These are phyloP conservation scores for Leucosporidium yakuticum DNA, from an alignment of 768 basidiomycete species.

Conservation along the genomic window DNA sequence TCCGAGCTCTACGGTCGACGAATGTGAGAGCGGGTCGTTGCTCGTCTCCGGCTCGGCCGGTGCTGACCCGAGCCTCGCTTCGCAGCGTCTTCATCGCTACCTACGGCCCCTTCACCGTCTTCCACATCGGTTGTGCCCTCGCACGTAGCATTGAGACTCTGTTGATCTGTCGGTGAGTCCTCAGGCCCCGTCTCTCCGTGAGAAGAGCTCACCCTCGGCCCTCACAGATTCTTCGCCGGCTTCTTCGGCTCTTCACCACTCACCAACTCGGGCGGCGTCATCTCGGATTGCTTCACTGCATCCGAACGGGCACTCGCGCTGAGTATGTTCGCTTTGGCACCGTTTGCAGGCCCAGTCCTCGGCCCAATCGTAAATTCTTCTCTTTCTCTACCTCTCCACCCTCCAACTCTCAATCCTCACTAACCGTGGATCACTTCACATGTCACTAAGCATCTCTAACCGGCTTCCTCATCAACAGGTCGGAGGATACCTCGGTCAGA, in stretches of 20 bases:
- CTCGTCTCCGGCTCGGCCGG: no score
- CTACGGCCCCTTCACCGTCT: conserved; percentile 49
- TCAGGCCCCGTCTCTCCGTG: no score
- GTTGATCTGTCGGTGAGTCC: conserved; percentile 51
- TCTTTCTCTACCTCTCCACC: no score
- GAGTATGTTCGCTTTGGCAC: conserved; percentile 56
- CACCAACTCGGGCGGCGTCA: neutral
- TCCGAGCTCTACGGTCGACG: conserved; percentile 45
- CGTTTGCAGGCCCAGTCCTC: conserved; percentile 50
- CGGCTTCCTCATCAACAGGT: no score
- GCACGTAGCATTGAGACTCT: conserved; percentile 57
- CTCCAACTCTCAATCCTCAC: no score
- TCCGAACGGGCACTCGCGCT: conserved; percentile 47
- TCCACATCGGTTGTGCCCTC: conserved; percentile 54
- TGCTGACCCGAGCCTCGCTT: no score
- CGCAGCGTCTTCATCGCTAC: conserved; percentile 45
- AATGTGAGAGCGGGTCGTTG: conserved; percentile 12
- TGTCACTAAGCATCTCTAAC: no score
- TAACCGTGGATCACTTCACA: no score
- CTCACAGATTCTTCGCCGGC: neutral
- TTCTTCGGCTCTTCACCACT: neutral
- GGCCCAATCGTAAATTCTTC: neutral
- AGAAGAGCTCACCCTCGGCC: neutral
- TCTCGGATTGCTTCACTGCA: conserved; percentile 12
- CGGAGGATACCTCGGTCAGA: no score